phyloP scores from a whole-genome alignment of 208 protist genomes.

The Acanthamoeba sp. region DNA sequence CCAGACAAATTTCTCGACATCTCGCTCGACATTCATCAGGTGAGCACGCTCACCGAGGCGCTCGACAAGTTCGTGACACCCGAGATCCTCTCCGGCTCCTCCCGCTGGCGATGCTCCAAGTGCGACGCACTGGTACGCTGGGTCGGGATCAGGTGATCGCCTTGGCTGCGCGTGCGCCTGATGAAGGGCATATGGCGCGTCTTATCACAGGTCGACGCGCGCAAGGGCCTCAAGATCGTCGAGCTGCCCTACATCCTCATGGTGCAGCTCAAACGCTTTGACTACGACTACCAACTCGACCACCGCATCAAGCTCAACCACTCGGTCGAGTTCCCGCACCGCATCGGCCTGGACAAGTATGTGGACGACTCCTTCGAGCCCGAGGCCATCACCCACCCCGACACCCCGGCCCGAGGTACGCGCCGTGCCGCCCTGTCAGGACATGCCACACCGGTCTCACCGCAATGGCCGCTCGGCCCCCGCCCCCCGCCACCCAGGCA shows the following conservation, averaged over 20 bases:
- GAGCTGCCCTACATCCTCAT: constrained; percentile 77
- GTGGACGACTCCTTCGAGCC: constrained; percentile 38
- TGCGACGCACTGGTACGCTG: constrained; percentile 20
- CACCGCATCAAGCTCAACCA: constrained; percentile 81
- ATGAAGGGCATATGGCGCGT: background rate
- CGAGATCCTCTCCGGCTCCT: constrained; percentile 31
- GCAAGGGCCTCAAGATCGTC: constrained; percentile 76
- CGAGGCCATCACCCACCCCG: constrained; percentile 46
- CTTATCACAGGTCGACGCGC: constrained; percentile 71
- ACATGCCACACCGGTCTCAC: too few relatives aligned
- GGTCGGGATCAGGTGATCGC: background rate
- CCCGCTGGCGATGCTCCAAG: background rate
- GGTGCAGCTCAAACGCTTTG: constrained; percentile 81
- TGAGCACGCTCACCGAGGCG: background rate
- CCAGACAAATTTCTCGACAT: constrained; percentile 18
- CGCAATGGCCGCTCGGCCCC: too few relatives aligned
- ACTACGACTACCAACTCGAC: constrained; percentile 73
- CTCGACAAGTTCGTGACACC: constrained; percentile 59
- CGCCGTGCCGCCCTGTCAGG: too few relatives aligned
- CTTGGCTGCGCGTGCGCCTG: too few relatives aligned
- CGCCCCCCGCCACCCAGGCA: too few relatives aligned
- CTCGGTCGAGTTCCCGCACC: constrained; percentile 29
- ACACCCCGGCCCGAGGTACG: background rate
- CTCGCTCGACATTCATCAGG: constrained; percentile 38
- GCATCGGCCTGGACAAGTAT: constrained; percentile 67